Conservation (phyloP, 225 moss, liverwort and hornwort genomes). For the Rhytidiadelphus loreus region DNA sequence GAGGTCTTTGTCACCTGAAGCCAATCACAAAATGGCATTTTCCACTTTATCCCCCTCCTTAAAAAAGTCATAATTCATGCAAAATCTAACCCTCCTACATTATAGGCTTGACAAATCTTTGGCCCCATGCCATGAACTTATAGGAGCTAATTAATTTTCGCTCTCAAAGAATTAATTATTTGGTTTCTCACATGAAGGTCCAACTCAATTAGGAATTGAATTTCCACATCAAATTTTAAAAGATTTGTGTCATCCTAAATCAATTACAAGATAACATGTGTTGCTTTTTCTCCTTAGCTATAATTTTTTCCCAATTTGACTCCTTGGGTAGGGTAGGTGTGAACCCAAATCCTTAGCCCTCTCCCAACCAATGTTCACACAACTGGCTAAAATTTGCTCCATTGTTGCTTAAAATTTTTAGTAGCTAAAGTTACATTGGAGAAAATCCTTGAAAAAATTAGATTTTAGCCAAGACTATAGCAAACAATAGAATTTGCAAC, state of each 20-base stretch:
- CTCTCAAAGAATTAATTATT: background rate
- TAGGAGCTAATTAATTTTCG: background rate
- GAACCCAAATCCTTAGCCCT: background rate
- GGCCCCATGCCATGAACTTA: rapidly evolving
- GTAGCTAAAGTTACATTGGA: no score
- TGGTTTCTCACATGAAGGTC: background rate
- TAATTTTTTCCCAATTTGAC: background rate
- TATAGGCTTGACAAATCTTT: background rate
- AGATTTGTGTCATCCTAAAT: rapidly evolving
- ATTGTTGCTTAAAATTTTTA: no score
- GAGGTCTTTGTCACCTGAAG: rapidly evolving
- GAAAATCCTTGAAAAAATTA: no score
- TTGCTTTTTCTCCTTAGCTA: rapidly evolving
- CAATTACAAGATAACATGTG: background rate
- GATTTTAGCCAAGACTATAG: no score
- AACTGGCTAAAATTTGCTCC: no score
- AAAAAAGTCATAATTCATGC: background rate
- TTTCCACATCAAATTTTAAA: background rate
- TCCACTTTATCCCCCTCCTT: rapidly evolving
- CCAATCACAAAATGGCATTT: background rate
- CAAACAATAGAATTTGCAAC: no score
- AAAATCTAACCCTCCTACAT: rapidly evolving
- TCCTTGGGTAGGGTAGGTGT: no score
- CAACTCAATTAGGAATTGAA: background rate
- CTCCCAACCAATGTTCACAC: no score